Percentiles rank a stretch among this genome's conserved stretches.
Conservation (phyloP, 768 basidiomycete species). For the Lactifluus echinatus region DNA sequence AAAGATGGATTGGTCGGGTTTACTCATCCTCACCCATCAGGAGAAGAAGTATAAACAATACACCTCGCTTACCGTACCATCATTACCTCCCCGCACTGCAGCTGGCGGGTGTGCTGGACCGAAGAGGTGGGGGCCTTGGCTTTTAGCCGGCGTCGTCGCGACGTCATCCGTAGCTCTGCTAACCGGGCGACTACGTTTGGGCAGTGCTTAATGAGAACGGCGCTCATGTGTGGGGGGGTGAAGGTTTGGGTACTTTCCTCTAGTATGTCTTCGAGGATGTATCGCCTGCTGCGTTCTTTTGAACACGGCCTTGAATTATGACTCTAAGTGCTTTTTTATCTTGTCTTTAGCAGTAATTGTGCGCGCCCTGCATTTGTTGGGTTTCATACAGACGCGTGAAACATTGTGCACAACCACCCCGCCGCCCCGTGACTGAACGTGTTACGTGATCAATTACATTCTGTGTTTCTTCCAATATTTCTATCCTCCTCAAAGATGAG, state of each 20-base stretch:
- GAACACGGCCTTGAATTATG: not conserved
- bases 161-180: conserved; percentile 23
- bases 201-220: not conserved
- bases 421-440: too few species aligned
- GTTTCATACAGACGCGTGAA: too few species aligned
- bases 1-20: not conserved
- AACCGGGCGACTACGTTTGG: not conserved
- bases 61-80: conserved; percentile 23
- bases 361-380: not conserved
- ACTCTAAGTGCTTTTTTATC: not conserved
- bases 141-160: conserved; percentile 38
- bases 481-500: too few species aligned
- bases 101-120: conserved; percentile 1
- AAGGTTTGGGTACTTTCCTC: too few species aligned
- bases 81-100: conserved; percentile 38
- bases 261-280: not conserved
- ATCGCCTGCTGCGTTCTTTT: not conserved
- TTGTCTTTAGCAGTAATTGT: not conserved
- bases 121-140: conserved; percentile 22
- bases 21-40: conserved; percentile 11
- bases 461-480: too few species aligned
- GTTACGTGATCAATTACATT: too few species aligned
- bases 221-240: not conserved
- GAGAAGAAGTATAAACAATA: conserved; percentile 24
- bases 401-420: too few species aligned